These are phyloP conservation scores for Yamadazyma siamensis DNA, from an alignment of 1,139 yeast genomes.

Conservation along the genomic window DNA sequence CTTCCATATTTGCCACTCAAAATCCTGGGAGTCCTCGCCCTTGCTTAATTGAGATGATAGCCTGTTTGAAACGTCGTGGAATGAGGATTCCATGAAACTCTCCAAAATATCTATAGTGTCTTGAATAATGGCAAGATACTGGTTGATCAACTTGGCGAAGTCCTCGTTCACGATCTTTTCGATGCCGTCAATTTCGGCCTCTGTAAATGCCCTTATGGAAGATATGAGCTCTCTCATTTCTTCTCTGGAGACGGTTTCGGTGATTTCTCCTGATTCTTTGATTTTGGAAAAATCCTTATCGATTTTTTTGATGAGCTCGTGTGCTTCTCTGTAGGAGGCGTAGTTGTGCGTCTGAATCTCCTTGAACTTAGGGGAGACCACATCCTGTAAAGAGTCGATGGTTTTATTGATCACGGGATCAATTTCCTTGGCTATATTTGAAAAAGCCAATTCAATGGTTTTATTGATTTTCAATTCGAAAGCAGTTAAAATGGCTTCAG, in stretches of 20 bases:
- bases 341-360: conserved; percentile 41
- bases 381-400: conserved; percentile 31
- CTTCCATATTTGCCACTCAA: conserved; percentile 67
- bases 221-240: conserved; percentile 53
- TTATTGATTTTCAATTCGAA: conserved; percentile 38
- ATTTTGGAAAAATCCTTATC: conserved; percentile 48
- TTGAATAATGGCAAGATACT: conserved; percentile 46
- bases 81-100: conserved; percentile 66
- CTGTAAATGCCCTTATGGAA: conserved; percentile 33
- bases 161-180: conserved; percentile 33
- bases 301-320: conserved; percentile 44
- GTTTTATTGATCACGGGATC: conserved; percentile 30
- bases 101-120: conserved; percentile 63
- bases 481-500: conserved; percentile 19
- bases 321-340: conserved; percentile 43
- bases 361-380: conserved; percentile 39
- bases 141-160: conserved; percentile 27
- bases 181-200: conserved; percentile 26
- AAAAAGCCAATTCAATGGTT: conserved; percentile 41
- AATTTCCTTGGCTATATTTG: conserved; percentile 40
- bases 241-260: conserved; percentile 48
- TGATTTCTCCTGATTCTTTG: conserved; percentile 32
- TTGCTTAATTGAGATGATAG: conserved; percentile 31
- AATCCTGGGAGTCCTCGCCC: conserved; percentile 25
- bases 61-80: conserved; percentile 48